These are phyloP conservation scores for Aspergillus sp. DNA, from an alignment of 2,329 filamentous ascomycete genomes.

Conservation along the genomic window DNA sequence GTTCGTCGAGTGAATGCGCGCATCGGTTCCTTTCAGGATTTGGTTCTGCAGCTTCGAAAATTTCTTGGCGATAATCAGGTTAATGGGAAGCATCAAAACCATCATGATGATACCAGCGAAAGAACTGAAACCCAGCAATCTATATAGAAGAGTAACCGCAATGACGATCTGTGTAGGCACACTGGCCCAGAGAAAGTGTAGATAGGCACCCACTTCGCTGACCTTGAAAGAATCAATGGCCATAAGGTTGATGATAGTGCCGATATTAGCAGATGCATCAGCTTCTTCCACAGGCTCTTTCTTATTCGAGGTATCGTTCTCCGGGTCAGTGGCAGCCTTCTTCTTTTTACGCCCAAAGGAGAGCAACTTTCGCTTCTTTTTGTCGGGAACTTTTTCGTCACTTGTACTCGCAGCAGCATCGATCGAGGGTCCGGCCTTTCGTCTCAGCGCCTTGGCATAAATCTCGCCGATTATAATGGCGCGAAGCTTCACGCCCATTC, in stretches of 20 bases:
- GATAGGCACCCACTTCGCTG: conserved; percentile 86
- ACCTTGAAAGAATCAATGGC: conserved; percentile 99
- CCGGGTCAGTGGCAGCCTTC: conserved; percentile 25
- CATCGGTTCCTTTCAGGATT: conserved; percentile 91
- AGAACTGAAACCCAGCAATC: conserved; percentile 86
- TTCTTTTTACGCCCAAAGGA: conserved; percentile 61
- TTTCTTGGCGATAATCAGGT: conserved; percentile 81
- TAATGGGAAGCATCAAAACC: conserved; percentile 82
- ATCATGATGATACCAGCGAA: conserved; percentile 92
- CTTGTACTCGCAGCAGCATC: conserved; percentile 70
- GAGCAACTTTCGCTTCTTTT: conserved; percentile 44
- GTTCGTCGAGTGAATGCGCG: conserved; percentile 93
- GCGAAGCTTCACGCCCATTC: conserved; percentile 87
- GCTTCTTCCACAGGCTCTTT: conserved; percentile 30
- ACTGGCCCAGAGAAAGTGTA: conserved; percentile 92
- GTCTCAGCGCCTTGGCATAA: conserved; percentile 89
- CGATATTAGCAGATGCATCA: conserved; percentile 82
- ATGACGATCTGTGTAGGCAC: conserved; percentile 86
- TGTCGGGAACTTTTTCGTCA: conserved; percentile 40
- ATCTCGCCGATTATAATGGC: conserved; percentile 97
- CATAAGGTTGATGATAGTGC: conserved; percentile 99
- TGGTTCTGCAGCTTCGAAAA: conserved; percentile 86
- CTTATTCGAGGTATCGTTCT: conserved; percentile 18
- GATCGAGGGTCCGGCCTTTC: conserved; percentile 77
- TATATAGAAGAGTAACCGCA: conserved; percentile 78